Evolutionary conservation across 805 yeast genomes (phyloP), one percentile per base, ranked within the genome.

Genomic region (Torulaspora franciscae): DNA sequence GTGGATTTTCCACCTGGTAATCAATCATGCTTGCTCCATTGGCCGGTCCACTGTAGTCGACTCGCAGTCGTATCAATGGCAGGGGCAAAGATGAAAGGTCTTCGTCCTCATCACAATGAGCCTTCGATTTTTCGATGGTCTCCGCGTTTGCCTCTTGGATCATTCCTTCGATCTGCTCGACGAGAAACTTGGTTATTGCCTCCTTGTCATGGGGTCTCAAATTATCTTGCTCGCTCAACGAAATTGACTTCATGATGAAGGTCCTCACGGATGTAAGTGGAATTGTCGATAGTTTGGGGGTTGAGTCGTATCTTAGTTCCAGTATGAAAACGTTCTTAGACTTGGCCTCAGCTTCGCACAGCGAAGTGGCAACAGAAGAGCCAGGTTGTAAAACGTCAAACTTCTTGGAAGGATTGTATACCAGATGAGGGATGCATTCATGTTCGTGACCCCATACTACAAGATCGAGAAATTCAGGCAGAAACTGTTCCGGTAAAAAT

Each of bases 401-500:
- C 1, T 82, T 83, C 47, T 74, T 76, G 4, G 56, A 48, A 1
- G 68, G 57, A 55, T 83, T 83, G 36, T 70, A 70, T 1, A 71
- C 74, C 0, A 95, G 79, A 46, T 77, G 78, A 1, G 91, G 86
- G 4, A 82, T 73, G 58, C 97, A 88, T 61, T 93, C 97, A 65
- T 93, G 99, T 62, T 93, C 99, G 64, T 93, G 99, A 13, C 99
- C 99, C 99, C 99, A 93, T 1, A 90, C 68, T 0, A 93, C 81
- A 45, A 91, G 70, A 59, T 93, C 89, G 37, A 93, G 57, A 59
- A 90, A 89, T 7, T 74, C 69, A 0, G 98, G 99, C 19, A 93
- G 67, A 54, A 85, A 84, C 42, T 73, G 74, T 51, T 90, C 98
- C 5, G 97, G 98, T 4, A 93, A 69, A 52, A 84, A 84, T 4